Conservation (phyloP, 352 stramenopile species). For the Phytopythium helicoides region DNA sequence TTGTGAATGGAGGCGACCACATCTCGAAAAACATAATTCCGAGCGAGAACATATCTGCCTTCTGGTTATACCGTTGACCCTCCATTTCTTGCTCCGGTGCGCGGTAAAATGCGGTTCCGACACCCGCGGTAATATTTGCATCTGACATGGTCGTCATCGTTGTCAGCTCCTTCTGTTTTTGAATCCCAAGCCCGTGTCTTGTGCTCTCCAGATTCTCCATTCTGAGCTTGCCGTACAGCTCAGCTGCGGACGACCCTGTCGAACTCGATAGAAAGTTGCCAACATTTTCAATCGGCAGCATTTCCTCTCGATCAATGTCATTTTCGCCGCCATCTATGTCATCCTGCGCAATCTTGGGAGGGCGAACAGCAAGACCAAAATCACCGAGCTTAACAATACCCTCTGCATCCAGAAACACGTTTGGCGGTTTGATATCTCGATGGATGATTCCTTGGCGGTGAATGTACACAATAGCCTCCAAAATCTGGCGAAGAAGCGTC, state of each 20-base stretch:
- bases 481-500: slow-evolving; percentile 93
- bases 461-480: slow-evolving; percentile 95
- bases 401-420: slow-evolving; percentile 94
- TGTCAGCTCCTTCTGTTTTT: slow-evolving; percentile 29
- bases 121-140: slow-evolving; percentile 91
- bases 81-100: slow-evolving; percentile 92
- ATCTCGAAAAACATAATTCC: slow-evolving; percentile 97
- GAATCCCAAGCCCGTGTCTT: slow-evolving; percentile 17
- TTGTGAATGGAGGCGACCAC: slow-evolving; percentile 91
- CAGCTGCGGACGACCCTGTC: slow-evolving; percentile 62
- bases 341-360: slow-evolving; percentile 46
- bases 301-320: slow-evolving; percentile 17
- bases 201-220: slow-evolving; percentile 71
- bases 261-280: slow-evolving; percentile 44
- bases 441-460: slow-evolving; percentile 93
- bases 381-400: slow-evolving; percentile 93
- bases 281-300: slow-evolving; percentile 14
- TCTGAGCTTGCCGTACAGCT: slow-evolving; percentile 65
- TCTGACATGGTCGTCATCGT: slow-evolving; percentile 65
- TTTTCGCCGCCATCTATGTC: slow-evolving; percentile 40
- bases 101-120: slow-evolving; percentile 95
- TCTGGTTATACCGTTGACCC: slow-evolving; percentile 87
- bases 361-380: slow-evolving; percentile 92
- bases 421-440: slow-evolving; percentile 91
- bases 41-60: slow-evolving; percentile 94